Evolutionary conservation across 2,329 filamentous ascomycete species (phyloP).

Genomic region (Nemania sp.): DNA sequence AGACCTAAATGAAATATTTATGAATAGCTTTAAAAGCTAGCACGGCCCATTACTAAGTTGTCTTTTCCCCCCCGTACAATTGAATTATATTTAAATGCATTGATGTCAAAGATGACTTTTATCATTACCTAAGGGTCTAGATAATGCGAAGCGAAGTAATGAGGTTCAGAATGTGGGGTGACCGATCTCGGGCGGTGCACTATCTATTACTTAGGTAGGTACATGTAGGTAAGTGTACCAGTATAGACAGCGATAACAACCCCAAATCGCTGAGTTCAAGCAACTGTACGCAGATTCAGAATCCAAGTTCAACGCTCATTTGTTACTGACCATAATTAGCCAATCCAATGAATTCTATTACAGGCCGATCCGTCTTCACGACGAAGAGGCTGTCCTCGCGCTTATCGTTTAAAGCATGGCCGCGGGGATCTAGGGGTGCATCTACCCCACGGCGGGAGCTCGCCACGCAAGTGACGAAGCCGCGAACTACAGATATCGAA

Average conservation of each 20-base stretch:
- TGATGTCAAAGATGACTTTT: not conserved
- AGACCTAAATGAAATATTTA: not conserved
- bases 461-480: slow-evolving; percentile 15
- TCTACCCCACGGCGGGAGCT: slow-evolving; percentile 27
- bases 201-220: too few species aligned
- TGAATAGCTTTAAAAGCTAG: not conserved
- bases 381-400: slow-evolving; percentile 17
- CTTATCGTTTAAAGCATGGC: slow-evolving; percentile 13
- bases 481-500: slow-evolving; percentile 28
- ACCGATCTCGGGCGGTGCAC: slow-evolving; percentile 18
- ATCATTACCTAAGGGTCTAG: not conserved
- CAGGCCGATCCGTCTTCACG: not conserved
- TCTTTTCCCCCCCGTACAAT: not conserved
- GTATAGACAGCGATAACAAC: not conserved
- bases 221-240: not conserved
- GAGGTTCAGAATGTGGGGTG: slow-evolving; percentile 19
- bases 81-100: not conserved
- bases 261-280: not conserved
- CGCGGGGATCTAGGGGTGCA: slow-evolving; percentile 11
- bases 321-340: not conserved
- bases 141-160: not conserved
- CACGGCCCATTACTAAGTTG: not conserved
- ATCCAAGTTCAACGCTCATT: not conserved
- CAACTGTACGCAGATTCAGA: not conserved
- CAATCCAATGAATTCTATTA: slow-evolving; percentile 2